These are phyloP conservation scores for Dendrocalamus latiflorus DNA, from an alignment of 202 grass and related monocot species.

Conservation along the genomic window DNA sequence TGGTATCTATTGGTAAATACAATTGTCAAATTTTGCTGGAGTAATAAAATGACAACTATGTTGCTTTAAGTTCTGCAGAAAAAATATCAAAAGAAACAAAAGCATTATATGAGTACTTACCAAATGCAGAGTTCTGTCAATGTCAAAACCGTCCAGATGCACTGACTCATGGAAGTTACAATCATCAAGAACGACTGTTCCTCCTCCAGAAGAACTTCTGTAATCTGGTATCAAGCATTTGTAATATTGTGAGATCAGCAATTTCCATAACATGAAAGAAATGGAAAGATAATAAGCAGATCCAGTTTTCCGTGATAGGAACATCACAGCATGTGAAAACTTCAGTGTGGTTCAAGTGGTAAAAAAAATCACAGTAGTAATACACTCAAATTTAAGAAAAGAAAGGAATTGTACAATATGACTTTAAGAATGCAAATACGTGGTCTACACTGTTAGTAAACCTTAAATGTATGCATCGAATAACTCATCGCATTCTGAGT, in stretches of 20 bases:
- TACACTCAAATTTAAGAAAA: background rate
- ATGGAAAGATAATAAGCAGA: background rate
- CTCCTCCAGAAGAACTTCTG: slow-evolving; percentile 85
- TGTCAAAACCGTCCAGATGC: slow-evolving; percentile 90
- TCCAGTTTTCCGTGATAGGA: background rate
- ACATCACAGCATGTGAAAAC: background rate
- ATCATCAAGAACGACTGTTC: slow-evolving; percentile 88
- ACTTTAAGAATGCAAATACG: slow-evolving; percentile 11
- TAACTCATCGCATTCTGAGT: background rate
- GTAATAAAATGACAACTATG: background rate
- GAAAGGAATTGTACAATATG: background rate
- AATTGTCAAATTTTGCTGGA: slow-evolving; percentile 4
- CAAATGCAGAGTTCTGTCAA: slow-evolving; percentile 80
- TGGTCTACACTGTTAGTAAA: background rate
- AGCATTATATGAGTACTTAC: slow-evolving; percentile 45
- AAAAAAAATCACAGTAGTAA: background rate
- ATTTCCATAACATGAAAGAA: slow-evolving; percentile 2
- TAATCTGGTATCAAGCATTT: slow-evolving; percentile 49
- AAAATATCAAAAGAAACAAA: slow-evolving; percentile 2
- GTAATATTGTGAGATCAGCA: background rate
- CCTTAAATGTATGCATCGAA: background rate
- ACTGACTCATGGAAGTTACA: too few relatives aligned
- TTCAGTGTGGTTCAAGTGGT: background rate
- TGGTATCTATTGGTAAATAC: slow-evolving; percentile 53
- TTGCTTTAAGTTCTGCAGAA: background rate